Percentiles rank a stretch among this genome's conserved stretches.
These are phyloP conservation scores for Hypoxylon fuscum DNA, from an alignment of 495 filamentous ascomycete genomes.

Conservation along the genomic window DNA sequence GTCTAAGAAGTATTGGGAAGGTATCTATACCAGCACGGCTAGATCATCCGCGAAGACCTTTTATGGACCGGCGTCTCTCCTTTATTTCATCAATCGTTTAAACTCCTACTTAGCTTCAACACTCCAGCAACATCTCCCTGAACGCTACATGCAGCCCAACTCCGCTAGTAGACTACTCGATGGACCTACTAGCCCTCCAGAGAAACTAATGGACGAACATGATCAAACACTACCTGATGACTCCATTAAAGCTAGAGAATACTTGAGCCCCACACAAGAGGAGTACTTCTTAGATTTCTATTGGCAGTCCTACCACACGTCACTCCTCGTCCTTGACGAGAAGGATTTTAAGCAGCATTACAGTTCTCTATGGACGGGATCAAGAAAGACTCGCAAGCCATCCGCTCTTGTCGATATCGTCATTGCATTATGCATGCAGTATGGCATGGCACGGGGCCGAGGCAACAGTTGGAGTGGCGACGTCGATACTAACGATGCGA, in stretches of 20 bases:
- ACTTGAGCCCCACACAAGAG: conserved; percentile 48
- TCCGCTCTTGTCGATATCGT: conserved; percentile 63
- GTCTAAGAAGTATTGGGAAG: conserved; percentile 35
- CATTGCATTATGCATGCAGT: conserved; percentile 62
- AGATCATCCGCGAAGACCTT: conserved; percentile 43
- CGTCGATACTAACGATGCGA: conserved; percentile 46
- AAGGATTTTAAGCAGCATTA: conserved; percentile 56
- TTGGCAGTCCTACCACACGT: conserved; percentile 55
- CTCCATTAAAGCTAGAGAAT: conserved; percentile 12
- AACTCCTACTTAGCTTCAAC: conserved; percentile 42
- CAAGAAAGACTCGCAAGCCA: conserved; percentile 46
- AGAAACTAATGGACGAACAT: neutral
- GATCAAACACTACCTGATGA: conserved; percentile 2
- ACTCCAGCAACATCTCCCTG: conserved; percentile 42
- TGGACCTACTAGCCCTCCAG: conserved; percentile 7
- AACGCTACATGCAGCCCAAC: conserved; percentile 25
- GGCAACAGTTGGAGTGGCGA: conserved; percentile 16
- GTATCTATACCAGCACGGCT: conserved; percentile 44
- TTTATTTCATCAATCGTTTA: conserved; percentile 52
- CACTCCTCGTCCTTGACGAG: conserved; percentile 52
- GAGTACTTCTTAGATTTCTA: conserved; percentile 55
- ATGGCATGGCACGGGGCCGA: conserved; percentile 43
- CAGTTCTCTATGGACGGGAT: conserved; percentile 53
- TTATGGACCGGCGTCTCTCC: conserved; percentile 52
- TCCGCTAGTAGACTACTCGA: conserved; percentile 16